Conservation (phyloP, 148 eudicot genomes). For the Pouteria glomerata region DNA sequence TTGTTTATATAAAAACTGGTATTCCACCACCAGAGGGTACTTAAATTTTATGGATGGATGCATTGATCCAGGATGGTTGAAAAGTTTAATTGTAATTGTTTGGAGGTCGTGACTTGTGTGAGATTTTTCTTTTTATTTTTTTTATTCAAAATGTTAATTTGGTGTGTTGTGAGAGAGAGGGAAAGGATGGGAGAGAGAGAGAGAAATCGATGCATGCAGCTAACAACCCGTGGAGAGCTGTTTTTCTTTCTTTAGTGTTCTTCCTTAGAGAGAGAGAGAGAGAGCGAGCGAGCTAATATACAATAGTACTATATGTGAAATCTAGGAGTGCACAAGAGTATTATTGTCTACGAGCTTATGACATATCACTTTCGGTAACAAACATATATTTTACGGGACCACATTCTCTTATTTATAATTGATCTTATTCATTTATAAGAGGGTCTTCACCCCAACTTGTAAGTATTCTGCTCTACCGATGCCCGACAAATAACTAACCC, state of each 20-base stretch:
- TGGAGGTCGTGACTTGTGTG: not conserved
- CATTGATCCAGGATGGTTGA: not conserved
- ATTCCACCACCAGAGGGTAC: not conserved
- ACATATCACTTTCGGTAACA: not conserved
- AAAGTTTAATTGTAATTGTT: not conserved
- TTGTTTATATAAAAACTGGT: not conserved
- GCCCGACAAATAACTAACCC: no score
- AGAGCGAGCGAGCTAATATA: not conserved
- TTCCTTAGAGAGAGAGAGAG: not conserved
- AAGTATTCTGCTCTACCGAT: no score
- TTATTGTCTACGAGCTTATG: not conserved
- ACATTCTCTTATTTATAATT: no score
- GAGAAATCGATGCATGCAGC: not conserved
- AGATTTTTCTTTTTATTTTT: no score
- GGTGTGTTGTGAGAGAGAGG: not conserved
- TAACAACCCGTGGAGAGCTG: not conserved
- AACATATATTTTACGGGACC: no score
- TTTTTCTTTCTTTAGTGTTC: not conserved
- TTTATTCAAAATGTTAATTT: not conserved
- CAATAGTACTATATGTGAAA: no score
- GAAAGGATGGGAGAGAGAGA: not conserved
- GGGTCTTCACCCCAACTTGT: no score
- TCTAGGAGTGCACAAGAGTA: no score
- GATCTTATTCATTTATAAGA: no score
- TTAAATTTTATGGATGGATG: not conserved